phyloP scores from a whole-genome alignment of 2,329 filamentous ascomycete species.

The Apiospora arundinis region DNA sequence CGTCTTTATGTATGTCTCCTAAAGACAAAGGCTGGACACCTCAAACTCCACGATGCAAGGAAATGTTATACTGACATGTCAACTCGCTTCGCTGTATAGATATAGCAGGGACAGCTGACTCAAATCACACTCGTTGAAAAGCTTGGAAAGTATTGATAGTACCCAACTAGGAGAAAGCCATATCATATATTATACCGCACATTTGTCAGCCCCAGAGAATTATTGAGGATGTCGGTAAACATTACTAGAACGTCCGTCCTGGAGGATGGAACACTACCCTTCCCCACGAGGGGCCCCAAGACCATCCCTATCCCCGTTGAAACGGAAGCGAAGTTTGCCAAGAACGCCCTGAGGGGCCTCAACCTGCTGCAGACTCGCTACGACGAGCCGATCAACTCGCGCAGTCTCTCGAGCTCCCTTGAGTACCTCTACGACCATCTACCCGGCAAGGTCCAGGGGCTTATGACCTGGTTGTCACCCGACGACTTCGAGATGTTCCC shows the following conservation, averaged over 20 bases:
- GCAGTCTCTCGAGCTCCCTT: neutral
- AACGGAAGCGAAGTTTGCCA: neutral
- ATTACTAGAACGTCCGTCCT: neutral
- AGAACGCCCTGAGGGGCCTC: neutral
- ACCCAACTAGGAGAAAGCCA: neutral
- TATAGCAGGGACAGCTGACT: neutral
- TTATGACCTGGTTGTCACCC: neutral
- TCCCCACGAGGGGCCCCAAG: neutral
- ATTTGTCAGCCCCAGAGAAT: no score
- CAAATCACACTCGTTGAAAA: neutral
- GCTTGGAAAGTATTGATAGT: neutral
- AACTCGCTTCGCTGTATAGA: neutral
- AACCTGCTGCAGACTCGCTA: neutral
- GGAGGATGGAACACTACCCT: constrained; percentile 1
- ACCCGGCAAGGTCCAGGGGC: neutral
- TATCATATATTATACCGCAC: neutral
- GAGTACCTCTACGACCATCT: constrained; percentile 13
- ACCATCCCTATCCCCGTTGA: neutral
- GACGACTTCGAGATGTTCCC: neutral
- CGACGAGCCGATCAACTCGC: neutral
- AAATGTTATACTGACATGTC: neutral
- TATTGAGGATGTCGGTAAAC: neutral
- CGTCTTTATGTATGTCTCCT: neutral
- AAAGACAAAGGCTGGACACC: neutral
- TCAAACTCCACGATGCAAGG: no score